Base-by-base conservation (phyloP, 192 early-diverging fungal genomes). In the Coemansia sp. region DNA sequence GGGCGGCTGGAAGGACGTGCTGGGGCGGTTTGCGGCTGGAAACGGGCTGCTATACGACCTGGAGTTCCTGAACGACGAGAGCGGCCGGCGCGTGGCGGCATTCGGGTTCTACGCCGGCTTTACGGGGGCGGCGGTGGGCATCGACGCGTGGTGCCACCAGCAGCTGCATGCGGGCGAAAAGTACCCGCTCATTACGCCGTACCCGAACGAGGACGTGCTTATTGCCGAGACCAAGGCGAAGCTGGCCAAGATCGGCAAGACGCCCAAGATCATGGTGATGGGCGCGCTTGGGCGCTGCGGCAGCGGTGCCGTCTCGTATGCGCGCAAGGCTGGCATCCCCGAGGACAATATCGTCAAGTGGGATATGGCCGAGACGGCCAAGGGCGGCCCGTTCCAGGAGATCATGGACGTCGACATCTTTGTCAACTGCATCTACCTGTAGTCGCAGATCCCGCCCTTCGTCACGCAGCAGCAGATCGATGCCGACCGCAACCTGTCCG, bases 401-500 rank as follows among this genome's bases (percentile, higher is more conserved):
- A 97, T 99, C 59, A 78, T 92, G 69, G 83, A 88, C 38, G 74
- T 83, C 59, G 95, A 99, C 74, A 91, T 97, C 69, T 99, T 99
- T 83, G 88, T 99, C 89, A 99, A 99, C 88, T 99, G 93, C 85
- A 99, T 99, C 84, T 99, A 99, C 72, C 87, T 99, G 61, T 90
- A 86, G 73, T 76, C 89, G 43, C 85, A 89, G 71, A 99, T 99
- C 65, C 94, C 95, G 58, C 94, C 96, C 34, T 99, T 99, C 75
- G 70, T 99, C 73, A 96, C 93, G 23, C 87, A 84, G 62, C 87
- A 90, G 54, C 85, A 89, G 86, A 77, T 94, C 53, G 88, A 91
- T 64, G 69, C 63, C 54, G 77, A 85, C 41, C 86, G 94, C 57
- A 84, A 84, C 48, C 68, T 99, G 57, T 88, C 88, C 29, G 90